Evolutionary conservation across 2,329 filamentous ascomycete species (phyloP).

Genomic region (Mollisiaceae sp.): DNA sequence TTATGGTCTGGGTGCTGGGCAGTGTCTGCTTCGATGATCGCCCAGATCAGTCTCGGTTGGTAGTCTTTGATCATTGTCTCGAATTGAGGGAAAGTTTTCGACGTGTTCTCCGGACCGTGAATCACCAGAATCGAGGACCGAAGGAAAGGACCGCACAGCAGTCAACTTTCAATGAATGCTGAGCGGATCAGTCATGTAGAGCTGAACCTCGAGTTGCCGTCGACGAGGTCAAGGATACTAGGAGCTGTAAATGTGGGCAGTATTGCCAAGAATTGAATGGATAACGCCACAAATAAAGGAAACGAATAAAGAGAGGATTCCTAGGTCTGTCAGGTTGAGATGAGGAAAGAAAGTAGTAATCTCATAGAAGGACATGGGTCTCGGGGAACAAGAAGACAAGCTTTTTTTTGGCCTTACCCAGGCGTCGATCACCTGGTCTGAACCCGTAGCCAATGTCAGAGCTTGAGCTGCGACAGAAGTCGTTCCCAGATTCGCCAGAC

Average conservation of each 20-base stretch:
- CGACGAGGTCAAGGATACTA: not conserved
- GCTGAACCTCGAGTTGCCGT: not conserved
- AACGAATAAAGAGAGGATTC: not conserved
- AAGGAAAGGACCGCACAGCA: conserved; percentile 19
- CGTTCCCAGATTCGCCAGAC: conserved; percentile 4
- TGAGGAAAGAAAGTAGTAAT: not conserved
- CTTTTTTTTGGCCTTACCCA: conserved; percentile 1
- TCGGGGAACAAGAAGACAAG: conserved; percentile 1
- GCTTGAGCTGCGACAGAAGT: not conserved
- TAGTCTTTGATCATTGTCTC: conserved; percentile 25
- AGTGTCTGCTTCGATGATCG: conserved; percentile 26
- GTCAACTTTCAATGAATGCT: conserved; percentile 10
- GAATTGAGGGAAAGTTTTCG: not conserved
- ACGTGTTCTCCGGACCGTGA: not conserved
- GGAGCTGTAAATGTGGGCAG: not conserved
- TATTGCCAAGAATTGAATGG: not conserved
- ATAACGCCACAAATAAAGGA: not conserved
- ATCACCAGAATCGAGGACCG: not conserved
- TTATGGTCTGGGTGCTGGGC: conserved; percentile 28
- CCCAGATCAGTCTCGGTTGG: conserved; percentile 18
- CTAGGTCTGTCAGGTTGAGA: not conserved
- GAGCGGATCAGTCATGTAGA: not conserved
- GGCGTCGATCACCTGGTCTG: conserved; percentile 11
- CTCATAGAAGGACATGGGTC: not conserved
- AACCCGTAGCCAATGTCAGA: conserved; percentile 5